Evolutionary conservation across 495 filamentous ascomycete genomes (phyloP).

Genomic region (Trichoderma reesei): DNA sequence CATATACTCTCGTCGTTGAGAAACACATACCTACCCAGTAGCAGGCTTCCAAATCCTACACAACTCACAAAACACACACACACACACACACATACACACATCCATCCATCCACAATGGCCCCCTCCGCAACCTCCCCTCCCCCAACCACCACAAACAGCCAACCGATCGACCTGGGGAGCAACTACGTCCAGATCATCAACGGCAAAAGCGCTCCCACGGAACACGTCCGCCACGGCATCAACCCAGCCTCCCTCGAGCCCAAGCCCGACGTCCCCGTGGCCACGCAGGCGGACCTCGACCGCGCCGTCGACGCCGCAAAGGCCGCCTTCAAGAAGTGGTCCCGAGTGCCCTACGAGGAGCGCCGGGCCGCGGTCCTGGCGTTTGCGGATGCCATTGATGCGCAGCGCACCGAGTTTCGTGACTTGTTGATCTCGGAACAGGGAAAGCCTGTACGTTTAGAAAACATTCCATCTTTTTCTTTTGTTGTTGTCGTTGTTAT

Average conservation of each 20-base stretch:
- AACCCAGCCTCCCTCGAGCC: conserved; percentile 41
- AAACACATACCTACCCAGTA: too few species aligned
- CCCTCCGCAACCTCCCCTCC: neutral
- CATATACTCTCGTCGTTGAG: too few species aligned
- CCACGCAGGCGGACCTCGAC: conserved; percentile 36
- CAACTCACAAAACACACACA: too few species aligned
- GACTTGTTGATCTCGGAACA: neutral
- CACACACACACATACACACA: neutral
- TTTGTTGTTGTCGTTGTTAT: neutral
- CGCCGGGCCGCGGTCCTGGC: conserved; percentile 46
- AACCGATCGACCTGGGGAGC: neutral
- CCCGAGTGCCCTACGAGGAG: conserved; percentile 29
- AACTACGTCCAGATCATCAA: conserved; percentile 31
- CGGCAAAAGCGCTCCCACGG: conserved; percentile 29
- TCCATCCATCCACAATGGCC: neutral
- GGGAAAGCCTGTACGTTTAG: neutral
- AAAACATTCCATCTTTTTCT: neutral
- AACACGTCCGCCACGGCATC: conserved; percentile 21
- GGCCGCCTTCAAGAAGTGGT: conserved; percentile 37
- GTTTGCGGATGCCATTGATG: conserved; percentile 30
- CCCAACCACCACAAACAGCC: neutral
- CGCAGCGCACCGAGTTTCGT: neutral
- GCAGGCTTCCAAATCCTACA: too few species aligned
- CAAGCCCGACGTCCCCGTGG: conserved; percentile 37
- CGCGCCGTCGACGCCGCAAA: conserved; percentile 39